These are phyloP conservation scores for Blastosporella zonata DNA, from an alignment of 1,284 basidiomycete genomes.

Conservation along the genomic window DNA sequence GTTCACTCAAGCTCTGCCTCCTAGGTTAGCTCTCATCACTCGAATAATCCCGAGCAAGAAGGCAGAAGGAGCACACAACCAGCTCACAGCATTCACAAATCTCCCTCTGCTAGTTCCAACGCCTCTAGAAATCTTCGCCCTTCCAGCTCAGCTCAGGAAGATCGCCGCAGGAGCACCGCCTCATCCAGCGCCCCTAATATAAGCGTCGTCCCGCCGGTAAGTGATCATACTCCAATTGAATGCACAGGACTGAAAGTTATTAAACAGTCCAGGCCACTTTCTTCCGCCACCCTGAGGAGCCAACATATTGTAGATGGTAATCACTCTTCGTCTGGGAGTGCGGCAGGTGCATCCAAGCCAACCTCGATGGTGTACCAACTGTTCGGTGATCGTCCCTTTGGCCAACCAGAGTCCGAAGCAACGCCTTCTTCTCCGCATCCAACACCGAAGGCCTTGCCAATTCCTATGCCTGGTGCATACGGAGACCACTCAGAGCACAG, in stretches of 20 bases:
- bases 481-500: neutral
- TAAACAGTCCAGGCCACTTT: constrained; percentile 17
- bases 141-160: constrained; percentile 8
- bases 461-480: constrained; percentile 19
- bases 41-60: constrained; percentile 9
- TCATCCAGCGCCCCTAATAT: constrained; percentile 26
- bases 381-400: constrained; percentile 11
- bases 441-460: constrained; percentile 11
- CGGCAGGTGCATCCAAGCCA: constrained; percentile 8
- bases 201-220: constrained; percentile 34
- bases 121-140: constrained; percentile 14
- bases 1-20: neutral
- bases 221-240: constrained; percentile 7
- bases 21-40: constrained; percentile 14
- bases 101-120: constrained; percentile 16
- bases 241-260: neutral
- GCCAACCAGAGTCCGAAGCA: constrained; percentile 9
- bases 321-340: neutral
- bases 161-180: constrained; percentile 15
- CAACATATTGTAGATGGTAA: neutral
- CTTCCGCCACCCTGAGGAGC: constrained; percentile 9
- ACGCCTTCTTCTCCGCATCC: constrained; percentile 10
- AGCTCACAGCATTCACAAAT: constrained; percentile 13
- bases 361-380: constrained; percentile 4
- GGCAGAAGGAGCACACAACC: constrained; percentile 8